These are phyloP conservation scores for Russula ochroleuca DNA, from an alignment of 768 basidiomycete genomes.

Conservation along the genomic window DNA sequence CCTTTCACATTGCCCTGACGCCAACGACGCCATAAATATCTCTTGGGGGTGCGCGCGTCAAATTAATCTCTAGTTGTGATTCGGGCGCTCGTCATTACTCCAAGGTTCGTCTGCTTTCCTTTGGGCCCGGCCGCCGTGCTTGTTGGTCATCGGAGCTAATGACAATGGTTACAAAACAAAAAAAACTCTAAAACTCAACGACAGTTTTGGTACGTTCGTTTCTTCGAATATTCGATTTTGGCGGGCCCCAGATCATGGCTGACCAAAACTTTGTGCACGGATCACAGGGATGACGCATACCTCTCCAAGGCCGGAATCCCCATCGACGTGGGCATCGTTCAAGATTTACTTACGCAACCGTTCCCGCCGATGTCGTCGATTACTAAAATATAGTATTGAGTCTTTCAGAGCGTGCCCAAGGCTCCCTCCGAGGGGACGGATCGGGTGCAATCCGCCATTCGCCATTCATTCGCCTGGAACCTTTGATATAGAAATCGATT, in stretches of 20 bases:
- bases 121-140: background rate
- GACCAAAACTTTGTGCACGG: constrained; percentile 2
- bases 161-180: constrained; percentile 3
- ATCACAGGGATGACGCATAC: constrained; percentile 52
- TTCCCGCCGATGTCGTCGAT: constrained; percentile 29
- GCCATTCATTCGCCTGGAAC: background rate
- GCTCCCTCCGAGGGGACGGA: background rate
- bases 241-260: background rate
- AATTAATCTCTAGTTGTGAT: constrained; percentile 51
- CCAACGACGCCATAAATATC: background rate
- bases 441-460: background rate
- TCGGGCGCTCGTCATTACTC: constrained; percentile 90
- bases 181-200: background rate
- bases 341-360: constrained; percentile 36
- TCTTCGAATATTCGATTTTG: background rate
- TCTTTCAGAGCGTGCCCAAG: background rate
- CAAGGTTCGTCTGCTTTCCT: constrained; percentile 52
- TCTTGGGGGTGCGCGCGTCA: background rate
- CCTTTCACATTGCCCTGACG: constrained; percentile 30
- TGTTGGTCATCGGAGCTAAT: constrained; percentile 1
- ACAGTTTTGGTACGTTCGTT: constrained; percentile 48
- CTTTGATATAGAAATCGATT: background rate
- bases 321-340: constrained; percentile 40
- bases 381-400: constrained; percentile 21
- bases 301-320: constrained; percentile 41